Base-by-base conservation (phyloP, 768 basidiomycete species). In the Hericium alpestre region DNA sequence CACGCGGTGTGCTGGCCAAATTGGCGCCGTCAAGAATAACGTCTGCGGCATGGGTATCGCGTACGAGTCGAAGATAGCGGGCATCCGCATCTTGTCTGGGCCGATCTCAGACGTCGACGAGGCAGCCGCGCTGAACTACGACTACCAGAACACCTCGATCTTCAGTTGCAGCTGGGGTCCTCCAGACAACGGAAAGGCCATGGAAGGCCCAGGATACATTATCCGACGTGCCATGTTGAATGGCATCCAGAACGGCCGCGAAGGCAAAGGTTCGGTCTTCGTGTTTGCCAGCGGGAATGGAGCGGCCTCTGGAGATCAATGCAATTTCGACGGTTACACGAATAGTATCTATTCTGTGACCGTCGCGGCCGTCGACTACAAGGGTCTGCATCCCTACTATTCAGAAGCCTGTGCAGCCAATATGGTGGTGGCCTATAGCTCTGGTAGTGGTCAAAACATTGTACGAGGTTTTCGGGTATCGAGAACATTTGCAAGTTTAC, bases 111-210 rank as follows among this genome's bases (percentile, higher is more conserved):
- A 99, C 69, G 82, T 87, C 23, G 96, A 99, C 69, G 96, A 99
- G 71, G 93, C 96, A 0, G 83, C 91, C 3, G 84, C 94, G 8
- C 81, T 99, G 57, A 99, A 99, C 71, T 96, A 87, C 69, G 92
- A 87, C 11, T 98, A 83, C 70, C 87, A 96, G 62, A 84, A 90
- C 63, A 92, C 87, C 53, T 90, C 87, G 23, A 92, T 93, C 64
- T 98, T 90, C 71, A 93, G 90, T 60, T 99, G 96, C 70, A 93
- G 90, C 56, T 99, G 96, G 96, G 96, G 96, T 5, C 96, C 96
- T 9, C 90, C 94, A 0, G 95, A 99, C 69, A 89, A 96, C 64
- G 95, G 95, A 9, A 76, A 76, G 64, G 84, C 89, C 1, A 97
- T 98, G 95, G 96, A 99, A 67, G 92, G 82, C 0, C 96, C 96